These are phyloP conservation scores for Myxozyma geophila DNA, from an alignment of 805 yeast genomes.

Conservation along the genomic window DNA sequence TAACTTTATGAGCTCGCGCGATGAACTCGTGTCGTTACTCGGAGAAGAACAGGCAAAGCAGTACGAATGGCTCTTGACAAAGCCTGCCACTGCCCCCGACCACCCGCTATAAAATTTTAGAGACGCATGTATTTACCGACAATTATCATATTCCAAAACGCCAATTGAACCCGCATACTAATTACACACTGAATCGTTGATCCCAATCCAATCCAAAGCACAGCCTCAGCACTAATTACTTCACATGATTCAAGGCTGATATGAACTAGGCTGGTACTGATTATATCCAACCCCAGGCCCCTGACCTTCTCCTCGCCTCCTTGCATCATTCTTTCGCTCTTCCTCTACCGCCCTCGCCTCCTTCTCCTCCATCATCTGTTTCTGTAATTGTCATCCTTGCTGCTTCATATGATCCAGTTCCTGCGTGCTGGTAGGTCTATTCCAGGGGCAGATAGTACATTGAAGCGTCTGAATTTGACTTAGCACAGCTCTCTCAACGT, in stretches of 20 bases:
- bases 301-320: slow-evolving; percentile 2
- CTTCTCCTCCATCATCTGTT: slow-evolving; percentile 4
- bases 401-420: slow-evolving; percentile 16
- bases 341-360: slow-evolving; percentile 2
- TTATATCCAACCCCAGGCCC: slow-evolving; percentile 23
- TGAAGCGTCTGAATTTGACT: slow-evolving; percentile 15
- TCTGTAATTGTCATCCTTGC: slow-evolving; percentile 14
- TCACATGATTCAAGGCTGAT: slow-evolving; percentile 9
- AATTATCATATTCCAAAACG: not conserved
- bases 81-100: slow-evolving; percentile 36
- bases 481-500: too few relatives aligned
- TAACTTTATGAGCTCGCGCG: slow-evolving; percentile 48
- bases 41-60: slow-evolving; percentile 48
- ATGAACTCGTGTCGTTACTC: slow-evolving; percentile 42
- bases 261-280: slow-evolving; percentile 19
- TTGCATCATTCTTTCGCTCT: not conserved
- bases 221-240: not conserved
- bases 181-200: not conserved
- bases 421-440: slow-evolving; percentile 2
- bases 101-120: not conserved
- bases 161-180: not conserved
- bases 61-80: slow-evolving; percentile 47
- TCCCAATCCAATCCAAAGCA: not conserved
- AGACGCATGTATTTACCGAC: not conserved
- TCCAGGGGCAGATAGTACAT: slow-evolving; percentile 29